These are phyloP conservation scores for Haplosporangium sp. DNA, from an alignment of 371 early-diverging fungal species.

Conservation along the genomic window DNA sequence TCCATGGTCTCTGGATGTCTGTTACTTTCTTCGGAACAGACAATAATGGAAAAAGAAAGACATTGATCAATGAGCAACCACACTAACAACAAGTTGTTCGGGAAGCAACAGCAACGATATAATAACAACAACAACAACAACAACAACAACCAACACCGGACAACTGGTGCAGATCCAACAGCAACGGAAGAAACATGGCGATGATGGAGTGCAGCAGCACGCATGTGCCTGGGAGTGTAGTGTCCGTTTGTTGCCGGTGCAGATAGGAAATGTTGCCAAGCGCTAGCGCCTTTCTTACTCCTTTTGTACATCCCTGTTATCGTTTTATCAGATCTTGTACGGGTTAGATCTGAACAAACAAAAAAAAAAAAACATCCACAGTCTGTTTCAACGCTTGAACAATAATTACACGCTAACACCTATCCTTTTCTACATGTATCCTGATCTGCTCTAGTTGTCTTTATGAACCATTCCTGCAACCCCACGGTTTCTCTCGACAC, in stretches of 20 bases:
- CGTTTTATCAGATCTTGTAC: constrained; percentile 19
- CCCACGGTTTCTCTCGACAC: constrained; percentile 76
- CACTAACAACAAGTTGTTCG: background rate
- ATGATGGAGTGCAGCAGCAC: too few relatives aligned
- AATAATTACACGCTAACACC: background rate
- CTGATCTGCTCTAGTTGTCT: constrained; percentile 38
- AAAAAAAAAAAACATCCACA: background rate
- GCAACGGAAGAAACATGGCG: too few relatives aligned
- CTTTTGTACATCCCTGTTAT: constrained; percentile 4
- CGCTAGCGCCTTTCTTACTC: too few relatives aligned
- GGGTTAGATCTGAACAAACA: background rate
- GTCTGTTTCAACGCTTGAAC: too few relatives aligned
- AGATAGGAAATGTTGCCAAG: too few relatives aligned
- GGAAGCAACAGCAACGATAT: too few relatives aligned
- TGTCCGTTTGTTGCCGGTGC: too few relatives aligned
- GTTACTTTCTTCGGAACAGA: constrained; percentile 7
- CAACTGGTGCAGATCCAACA: too few relatives aligned
- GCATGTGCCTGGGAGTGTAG: too few relatives aligned
- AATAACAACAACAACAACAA: too few relatives aligned
- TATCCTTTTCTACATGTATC: background rate
- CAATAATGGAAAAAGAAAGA: constrained; percentile 6
- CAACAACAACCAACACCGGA: too few relatives aligned
- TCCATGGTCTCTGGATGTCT: too few relatives aligned
- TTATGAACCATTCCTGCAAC: constrained; percentile 68
- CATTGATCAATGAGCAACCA: background rate